Percentiles rank a stretch among this genome's conserved stretches.
Conservation (phyloP, 352 stramenopile species). For the Phytophthora hybrid region DNA sequence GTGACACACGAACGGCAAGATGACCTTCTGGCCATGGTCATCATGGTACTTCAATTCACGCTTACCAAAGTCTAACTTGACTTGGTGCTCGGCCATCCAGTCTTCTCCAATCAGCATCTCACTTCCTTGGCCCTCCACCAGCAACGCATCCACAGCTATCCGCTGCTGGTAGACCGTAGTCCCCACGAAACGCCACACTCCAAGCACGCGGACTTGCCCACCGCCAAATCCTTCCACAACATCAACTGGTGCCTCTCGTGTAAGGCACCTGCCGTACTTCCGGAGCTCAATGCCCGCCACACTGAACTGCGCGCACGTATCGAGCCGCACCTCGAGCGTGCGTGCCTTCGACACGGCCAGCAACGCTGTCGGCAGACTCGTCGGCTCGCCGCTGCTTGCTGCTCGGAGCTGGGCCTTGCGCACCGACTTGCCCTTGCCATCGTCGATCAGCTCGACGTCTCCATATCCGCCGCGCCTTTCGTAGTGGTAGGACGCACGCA, state of each 20-base stretch:
- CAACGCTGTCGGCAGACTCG: constrained; percentile 8
- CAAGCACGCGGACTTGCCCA: background rate
- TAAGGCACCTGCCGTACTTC: constrained; percentile 1
- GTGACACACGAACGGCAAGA: constrained; percentile 15
- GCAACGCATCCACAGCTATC: background rate
- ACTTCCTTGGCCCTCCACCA: constrained; percentile 8
- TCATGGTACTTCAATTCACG: constrained; percentile 8
- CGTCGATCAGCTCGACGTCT: background rate
- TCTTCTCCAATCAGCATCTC: constrained; percentile 22
- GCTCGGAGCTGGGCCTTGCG: constrained; percentile 5
- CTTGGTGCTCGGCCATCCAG: constrained; percentile 12
- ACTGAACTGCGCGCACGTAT: background rate
- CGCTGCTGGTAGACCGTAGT: constrained; percentile 5
- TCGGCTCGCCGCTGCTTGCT: background rate
- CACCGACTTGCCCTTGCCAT: background rate
- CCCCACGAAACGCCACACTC: background rate
- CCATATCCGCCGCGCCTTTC: constrained; percentile 1
- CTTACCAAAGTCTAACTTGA: constrained; percentile 11
- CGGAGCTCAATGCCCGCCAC: background rate
- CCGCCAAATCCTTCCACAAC: constrained; percentile 22
- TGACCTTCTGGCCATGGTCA: background rate
- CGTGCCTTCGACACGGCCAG: background rate
- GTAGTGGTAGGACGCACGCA: constrained; percentile 7
- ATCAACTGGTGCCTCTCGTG: background rate
- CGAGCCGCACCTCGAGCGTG: constrained; percentile 3